Base-by-base conservation (phyloP, 2,329 filamentous ascomycete genomes). In the Pseudomassariella vexata region DNA sequence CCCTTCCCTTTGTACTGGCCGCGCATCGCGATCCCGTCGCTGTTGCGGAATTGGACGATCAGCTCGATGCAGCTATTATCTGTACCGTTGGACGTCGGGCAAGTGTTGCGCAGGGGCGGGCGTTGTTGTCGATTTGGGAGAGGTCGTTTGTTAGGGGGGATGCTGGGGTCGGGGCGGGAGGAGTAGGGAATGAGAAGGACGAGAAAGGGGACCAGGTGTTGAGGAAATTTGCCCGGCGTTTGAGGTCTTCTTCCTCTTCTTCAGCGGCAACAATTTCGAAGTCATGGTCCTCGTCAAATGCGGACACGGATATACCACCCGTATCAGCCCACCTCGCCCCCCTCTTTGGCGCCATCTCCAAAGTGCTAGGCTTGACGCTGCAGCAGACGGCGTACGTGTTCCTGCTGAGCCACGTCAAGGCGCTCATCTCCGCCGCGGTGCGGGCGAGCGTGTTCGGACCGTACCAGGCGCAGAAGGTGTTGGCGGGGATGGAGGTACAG, bases 21-120 rank as follows among this genome's bases (percentile, higher is more conserved):
- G 81, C 76, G 2, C 74, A 85, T 53, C 67, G 74, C 30, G 45
- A 67, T 29, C 76, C 79, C 0, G 21, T 43, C 1, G 37, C 46
- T 3, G 62, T 88, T 5, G 53, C 65, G 8, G 55, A 59, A 0
- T 66, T 90, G 5, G 85, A 90, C 61, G 85, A 92, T 59, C 66
- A 73, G 43, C 75, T 85, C 29, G 86, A 92, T 55, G 85, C 86
- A 7, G 74, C 76, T 18, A 79, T 85, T 7, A 70, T 85, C 26
- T 92, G 85, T 59, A 79, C 82, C n/a, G 85, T 92, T 10, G 84
- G 81, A 9, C 70, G 84, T 0, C 73, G 85, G 12, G 85, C 85
- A 0, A 85, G 79, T 42, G 70, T 83, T 29, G 77, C 82, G 1
- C 85, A 92, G 57, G 85, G 85, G 7, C 66, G 83, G 35, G 85